Evolutionary conservation across 140 eudicot genomes (phyloP), one percentile per base, ranked within the genome.

Genomic region (Erigeron philadelphicus): DNA sequence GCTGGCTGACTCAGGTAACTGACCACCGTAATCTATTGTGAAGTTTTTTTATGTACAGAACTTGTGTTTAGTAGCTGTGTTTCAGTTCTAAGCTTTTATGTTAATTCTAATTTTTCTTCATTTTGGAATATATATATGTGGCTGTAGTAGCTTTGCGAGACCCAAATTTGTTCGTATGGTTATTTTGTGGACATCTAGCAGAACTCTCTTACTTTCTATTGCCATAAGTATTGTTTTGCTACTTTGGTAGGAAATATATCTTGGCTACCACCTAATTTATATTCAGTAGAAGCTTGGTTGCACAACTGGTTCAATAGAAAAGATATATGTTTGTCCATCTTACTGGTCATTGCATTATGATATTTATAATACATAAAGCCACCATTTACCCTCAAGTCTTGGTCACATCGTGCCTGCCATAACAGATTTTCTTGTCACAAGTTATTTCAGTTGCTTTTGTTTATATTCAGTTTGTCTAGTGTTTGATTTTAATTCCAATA

Each of bases 1-100:
- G 25, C 59, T 53, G 59, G 18, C 59, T 53, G 58, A 52, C 58
- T 15, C 25, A 16, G 59, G 59, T 53, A 53, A 53, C 9, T 53
- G 11, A 19, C 59, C 59, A 53, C 59, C 18, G 3, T 7, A 4
- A 11, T 6, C 1, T 48, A 48, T 48, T 48, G 17, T 31, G 5
- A 31, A 31, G 38, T 4, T 7, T 53, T 53, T 53, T 16, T 53
- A 19, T 53, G 4, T 21, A 53, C 16, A 53, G 59, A 53, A 53
- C 5, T 53, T 53, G 56, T 12, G 38, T 53, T 53, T 21, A 53
- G 25, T 53, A 53, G 59, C 59, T 53, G 11, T 16, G 1, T 53
- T 16, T 53, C 59, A 16, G 5, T 21, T 53, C 25, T 16, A n/a
- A 1, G 18, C 21, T 1, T 16, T 7, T 16, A 53, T 53, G 6